Evolutionary conservation across 225 moss, liverwort and hornwort genomes (phyloP).

Genomic region (Bryum argenteum): DNA sequence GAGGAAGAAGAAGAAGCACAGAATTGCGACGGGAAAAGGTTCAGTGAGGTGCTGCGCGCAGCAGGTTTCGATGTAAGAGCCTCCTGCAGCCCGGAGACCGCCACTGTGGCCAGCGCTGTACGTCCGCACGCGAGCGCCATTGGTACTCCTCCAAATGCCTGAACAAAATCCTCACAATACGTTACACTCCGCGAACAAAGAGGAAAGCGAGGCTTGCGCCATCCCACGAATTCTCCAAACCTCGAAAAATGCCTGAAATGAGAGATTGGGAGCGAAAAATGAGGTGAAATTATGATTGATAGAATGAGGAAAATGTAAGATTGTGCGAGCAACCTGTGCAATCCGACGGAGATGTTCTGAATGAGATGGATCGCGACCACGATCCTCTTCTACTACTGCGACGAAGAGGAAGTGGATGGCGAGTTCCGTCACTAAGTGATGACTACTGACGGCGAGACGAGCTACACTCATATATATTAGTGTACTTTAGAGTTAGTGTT

Average conservation of each 20-base stretch:
- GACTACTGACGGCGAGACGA: too few relatives aligned
- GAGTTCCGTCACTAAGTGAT: too few relatives aligned
- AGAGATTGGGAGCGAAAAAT: neutral
- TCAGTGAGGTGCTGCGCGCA: slow-evolving; percentile 11
- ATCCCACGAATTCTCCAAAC: neutral
- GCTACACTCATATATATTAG: too few relatives aligned
- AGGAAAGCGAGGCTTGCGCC: neutral
- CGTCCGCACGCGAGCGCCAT: slow-evolving; percentile 44
- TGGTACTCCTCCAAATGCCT: slow-evolving; percentile 14
- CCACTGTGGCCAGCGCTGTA: slow-evolving; percentile 14
- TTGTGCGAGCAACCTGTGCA: neutral
- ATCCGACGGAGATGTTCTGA: neutral
- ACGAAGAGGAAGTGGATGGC: too few relatives aligned
- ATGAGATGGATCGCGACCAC: too few relatives aligned
- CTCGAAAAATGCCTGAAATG: neutral
- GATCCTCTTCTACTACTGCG: too few relatives aligned
- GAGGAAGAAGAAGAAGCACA: slow-evolving; percentile 11
- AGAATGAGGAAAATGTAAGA: neutral
- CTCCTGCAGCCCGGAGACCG: slow-evolving; percentile 23
- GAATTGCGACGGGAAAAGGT: slow-evolving; percentile 15
- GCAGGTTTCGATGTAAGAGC: slow-evolving; percentile 19
- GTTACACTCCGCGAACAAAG: neutral
- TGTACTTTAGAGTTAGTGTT: too few relatives aligned
- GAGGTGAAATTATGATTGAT: neutral
- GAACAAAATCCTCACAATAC: neutral